phyloP scores from a whole-genome alignment of 805 yeast genomes.

The Wickerhamomyces strasburgensis region DNA sequence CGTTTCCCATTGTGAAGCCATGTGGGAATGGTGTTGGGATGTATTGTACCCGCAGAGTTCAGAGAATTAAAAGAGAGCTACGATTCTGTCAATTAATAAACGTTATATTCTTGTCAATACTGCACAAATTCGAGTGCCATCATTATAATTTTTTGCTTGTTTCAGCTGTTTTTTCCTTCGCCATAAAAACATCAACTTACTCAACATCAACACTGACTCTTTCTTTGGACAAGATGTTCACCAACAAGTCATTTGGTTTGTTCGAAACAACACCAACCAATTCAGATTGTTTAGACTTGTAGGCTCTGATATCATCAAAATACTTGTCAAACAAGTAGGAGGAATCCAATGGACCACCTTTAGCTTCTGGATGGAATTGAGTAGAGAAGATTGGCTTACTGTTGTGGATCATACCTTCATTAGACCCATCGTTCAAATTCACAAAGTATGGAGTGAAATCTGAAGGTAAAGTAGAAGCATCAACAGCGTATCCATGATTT shows the following conservation, averaged over 20 bases:
- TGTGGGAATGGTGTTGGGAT: too few species aligned
- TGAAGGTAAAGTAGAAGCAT: slow-evolving; percentile 63
- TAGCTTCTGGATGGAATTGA: slow-evolving; percentile 99
- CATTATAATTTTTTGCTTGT: too few species aligned
- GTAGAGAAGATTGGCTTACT: slow-evolving; percentile 89
- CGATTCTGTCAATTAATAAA: too few species aligned
- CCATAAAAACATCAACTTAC: too few species aligned
- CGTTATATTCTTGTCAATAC: too few species aligned
- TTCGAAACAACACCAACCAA: slow-evolving; percentile 36
- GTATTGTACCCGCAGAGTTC: too few species aligned
- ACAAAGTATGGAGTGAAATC: slow-evolving; percentile 86
- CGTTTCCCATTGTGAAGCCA: too few species aligned
- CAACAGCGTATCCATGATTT: slow-evolving; percentile 98
- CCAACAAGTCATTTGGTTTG: slow-evolving; percentile 45
- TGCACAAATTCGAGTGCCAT: too few species aligned
- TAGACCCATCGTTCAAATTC: slow-evolving; percentile 91
- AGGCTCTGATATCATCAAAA: slow-evolving; percentile 61
- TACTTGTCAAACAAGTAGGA: slow-evolving; percentile 87
- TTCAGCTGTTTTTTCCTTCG: too few species aligned
- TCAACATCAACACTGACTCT: slow-evolving; percentile 42
- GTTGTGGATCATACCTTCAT: slow-evolving; percentile 95
- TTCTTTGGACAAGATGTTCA: slow-evolving; percentile 60
- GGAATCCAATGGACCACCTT: slow-evolving; percentile 97
- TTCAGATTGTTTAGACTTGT: slow-evolving; percentile 40
- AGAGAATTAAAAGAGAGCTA: too few species aligned